These are phyloP conservation scores for Tetracladium marchalianum DNA, from an alignment of 495 filamentous ascomycete genomes.

Conservation along the genomic window DNA sequence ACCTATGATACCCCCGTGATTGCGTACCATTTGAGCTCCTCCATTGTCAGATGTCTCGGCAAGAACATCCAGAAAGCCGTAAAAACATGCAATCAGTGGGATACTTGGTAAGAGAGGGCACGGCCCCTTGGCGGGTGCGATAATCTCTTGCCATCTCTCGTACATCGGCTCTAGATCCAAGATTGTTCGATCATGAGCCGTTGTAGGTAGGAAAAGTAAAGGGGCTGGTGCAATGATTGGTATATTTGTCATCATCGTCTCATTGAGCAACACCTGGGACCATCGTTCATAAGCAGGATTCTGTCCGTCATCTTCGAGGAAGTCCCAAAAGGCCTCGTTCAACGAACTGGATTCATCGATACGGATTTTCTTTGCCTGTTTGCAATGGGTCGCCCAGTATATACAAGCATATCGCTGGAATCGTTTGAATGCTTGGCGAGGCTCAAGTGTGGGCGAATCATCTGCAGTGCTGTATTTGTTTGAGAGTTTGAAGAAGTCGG, in stretches of 20 bases:
- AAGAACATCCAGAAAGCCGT: conserved; percentile 1
- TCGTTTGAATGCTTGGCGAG: background rate
- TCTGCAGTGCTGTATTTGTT: background rate
- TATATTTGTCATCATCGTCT: background rate
- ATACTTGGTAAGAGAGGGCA: background rate
- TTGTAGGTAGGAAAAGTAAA: background rate
- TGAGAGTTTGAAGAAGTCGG: background rate
- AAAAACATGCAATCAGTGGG: background rate
- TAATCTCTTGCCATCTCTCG: background rate
- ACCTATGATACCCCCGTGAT: background rate
- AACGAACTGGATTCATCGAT: background rate
- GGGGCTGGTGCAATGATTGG: background rate
- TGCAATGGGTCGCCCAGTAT: conserved; percentile 3
- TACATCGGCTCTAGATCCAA: background rate
- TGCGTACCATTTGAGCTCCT: background rate
- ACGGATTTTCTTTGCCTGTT: background rate
- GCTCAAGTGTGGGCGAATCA: background rate
- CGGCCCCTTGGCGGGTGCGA: background rate
- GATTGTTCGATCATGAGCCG: background rate
- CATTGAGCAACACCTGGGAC: background rate
- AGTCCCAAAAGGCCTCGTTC: conserved; percentile 1
- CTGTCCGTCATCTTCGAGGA: background rate
- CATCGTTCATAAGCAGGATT: background rate
- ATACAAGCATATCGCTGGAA: background rate
- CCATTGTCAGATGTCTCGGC: background rate